Evolutionary conservation across 495 filamentous ascomycete species (phyloP).

Genomic region (Hypoxylon crocopeplum): DNA sequence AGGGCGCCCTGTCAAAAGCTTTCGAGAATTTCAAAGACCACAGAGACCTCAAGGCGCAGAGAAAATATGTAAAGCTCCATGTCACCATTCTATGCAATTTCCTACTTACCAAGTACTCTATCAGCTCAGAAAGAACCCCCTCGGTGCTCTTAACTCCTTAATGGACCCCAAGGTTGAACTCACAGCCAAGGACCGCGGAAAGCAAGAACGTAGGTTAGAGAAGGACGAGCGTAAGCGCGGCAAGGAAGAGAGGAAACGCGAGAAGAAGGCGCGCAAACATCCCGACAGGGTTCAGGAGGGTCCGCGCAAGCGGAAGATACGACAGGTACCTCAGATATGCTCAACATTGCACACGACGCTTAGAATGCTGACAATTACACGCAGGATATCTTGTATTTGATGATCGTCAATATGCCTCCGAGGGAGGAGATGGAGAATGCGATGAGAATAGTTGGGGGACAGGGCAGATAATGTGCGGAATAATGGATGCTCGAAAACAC

Average conservation of each 20-base stretch:
- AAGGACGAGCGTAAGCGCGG: constrained; percentile 21
- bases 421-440: constrained; percentile 26
- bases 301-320: constrained; percentile 9
- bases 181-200: constrained; percentile 20
- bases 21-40: constrained; percentile 11
- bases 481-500: too few relatives aligned
- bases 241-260: constrained; percentile 17
- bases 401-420: constrained; percentile 27
- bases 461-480: neutral
- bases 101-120: neutral
- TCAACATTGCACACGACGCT: too few relatives aligned
- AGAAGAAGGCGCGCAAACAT: constrained; percentile 20
- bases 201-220: constrained; percentile 8
- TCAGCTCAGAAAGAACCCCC: constrained; percentile 19
- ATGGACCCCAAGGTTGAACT: constrained; percentile 25
- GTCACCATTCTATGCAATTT: neutral
- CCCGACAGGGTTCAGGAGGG: constrained; percentile 14
- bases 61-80: constrained; percentile 24
- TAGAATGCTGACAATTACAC: neutral
- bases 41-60: constrained; percentile 18
- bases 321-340: constrained; percentile 11
- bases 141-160: constrained; percentile 7
- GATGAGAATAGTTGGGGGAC: constrained; percentile 8
- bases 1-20: neutral
- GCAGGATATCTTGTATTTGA: constrained; percentile 27